Conservation (phyloP, 2,329 filamentous ascomycete species). For the Coleophoma crateriformis region DNA sequence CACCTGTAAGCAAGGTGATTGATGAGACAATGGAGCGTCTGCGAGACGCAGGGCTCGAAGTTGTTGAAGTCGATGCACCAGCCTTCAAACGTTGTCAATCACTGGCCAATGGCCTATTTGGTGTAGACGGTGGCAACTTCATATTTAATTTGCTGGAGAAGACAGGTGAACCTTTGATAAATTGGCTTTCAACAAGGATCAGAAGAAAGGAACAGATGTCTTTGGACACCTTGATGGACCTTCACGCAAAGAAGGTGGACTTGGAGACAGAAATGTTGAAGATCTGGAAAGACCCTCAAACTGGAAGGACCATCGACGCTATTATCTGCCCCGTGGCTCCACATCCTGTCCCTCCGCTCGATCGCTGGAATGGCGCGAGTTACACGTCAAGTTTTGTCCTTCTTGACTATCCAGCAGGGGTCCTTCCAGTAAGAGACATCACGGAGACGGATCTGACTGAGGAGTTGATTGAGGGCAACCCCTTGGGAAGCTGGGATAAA, state of each 20-base stretch:
- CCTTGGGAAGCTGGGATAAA: constrained; percentile 53
- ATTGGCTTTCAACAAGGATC: constrained; percentile 50
- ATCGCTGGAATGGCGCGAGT: constrained; percentile 56
- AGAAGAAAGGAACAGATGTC: constrained; percentile 39
- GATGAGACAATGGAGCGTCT: constrained; percentile 36
- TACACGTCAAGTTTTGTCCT: constrained; percentile 58
- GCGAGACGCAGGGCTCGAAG: constrained; percentile 40
- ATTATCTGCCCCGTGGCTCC: constrained; percentile 59
- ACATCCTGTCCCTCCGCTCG: constrained; percentile 56
- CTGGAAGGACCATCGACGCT: constrained; percentile 45
- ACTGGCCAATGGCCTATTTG: constrained; percentile 52
- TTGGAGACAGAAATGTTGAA: constrained; percentile 50
- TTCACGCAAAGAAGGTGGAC: constrained; percentile 45
- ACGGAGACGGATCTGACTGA: constrained; percentile 40
- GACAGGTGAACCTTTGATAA: constrained; percentile 50
- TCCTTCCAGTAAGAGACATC: constrained; percentile 47
- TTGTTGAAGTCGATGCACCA: constrained; percentile 51
- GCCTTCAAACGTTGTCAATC: constrained; percentile 49
- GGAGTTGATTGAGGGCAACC: constrained; percentile 36
- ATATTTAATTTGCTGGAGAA: constrained; percentile 52
- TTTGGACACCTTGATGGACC: constrained; percentile 40
- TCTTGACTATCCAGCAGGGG: constrained; percentile 55
- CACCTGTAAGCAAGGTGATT: constrained; percentile 40
- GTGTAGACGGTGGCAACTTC: constrained; percentile 46
- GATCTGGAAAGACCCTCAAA: constrained; percentile 45